Conservation (phyloP, 768 basidiomycete genomes). For the Amanita jacksonii region DNA sequence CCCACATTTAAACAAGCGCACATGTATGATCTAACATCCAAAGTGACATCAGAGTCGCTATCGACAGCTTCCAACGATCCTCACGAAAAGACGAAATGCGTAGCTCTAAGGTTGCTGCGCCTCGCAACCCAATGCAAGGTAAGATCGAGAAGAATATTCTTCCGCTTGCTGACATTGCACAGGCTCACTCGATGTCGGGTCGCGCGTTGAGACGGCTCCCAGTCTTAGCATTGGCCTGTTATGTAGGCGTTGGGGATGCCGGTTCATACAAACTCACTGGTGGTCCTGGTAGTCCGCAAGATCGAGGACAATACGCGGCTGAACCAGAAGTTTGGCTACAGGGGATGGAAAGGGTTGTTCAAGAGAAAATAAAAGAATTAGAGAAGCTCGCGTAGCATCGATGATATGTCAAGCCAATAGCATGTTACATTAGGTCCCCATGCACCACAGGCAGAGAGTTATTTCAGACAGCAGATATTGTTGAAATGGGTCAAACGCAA, state of each 20-base stretch:
- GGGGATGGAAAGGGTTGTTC: slow-evolving; percentile 74
- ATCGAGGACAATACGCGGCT: slow-evolving; percentile 17
- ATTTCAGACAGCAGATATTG: too few relatives aligned
- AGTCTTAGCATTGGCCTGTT: slow-evolving; percentile 81
- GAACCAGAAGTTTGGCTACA: slow-evolving; percentile 69
- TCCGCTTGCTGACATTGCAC: slow-evolving; percentile 2
- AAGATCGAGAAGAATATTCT: slow-evolving; percentile 20
- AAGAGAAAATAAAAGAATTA: slow-evolving; percentile 43
- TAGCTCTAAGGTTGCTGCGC: slow-evolving; percentile 48
- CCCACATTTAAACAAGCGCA: slow-evolving; percentile 55
- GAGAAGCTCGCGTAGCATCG: slow-evolving; percentile 26
- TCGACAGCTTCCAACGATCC: slow-evolving; percentile 18
- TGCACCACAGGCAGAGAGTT: slow-evolving; percentile 1
- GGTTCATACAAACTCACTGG: neutral
- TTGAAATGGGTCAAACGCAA: too few relatives aligned
- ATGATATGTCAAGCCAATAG: neutral
- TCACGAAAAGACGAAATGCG: slow-evolving; percentile 39
- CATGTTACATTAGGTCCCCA: neutral
- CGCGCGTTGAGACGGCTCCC: slow-evolving; percentile 89
- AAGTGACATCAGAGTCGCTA: slow-evolving; percentile 14
- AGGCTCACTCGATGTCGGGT: slow-evolving; percentile 84
- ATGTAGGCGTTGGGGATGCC: slow-evolving; percentile 52
- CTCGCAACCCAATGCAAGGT: slow-evolving; percentile 80
- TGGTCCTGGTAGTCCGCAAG: neutral
- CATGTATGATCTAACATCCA: slow-evolving; percentile 39